phyloP scores from a whole-genome alignment of 495 filamentous ascomycete genomes.

The Sphaerosporella brunnea region DNA sequence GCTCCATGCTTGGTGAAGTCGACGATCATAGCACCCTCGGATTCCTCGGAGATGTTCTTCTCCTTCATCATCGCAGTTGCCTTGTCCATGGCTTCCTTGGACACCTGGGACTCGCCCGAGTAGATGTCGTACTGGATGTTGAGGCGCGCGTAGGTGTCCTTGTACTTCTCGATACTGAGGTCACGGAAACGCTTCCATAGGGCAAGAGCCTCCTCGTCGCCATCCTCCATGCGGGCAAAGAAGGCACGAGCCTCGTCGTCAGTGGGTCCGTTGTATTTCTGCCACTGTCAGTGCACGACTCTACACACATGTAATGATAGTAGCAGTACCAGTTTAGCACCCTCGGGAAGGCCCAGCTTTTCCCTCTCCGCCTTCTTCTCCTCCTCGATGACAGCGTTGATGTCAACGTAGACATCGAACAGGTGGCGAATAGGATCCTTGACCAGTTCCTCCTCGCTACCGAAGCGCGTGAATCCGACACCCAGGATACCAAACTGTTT shows the following conservation, averaged over 20 bases:
- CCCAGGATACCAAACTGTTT: slow-evolving; percentile 48
- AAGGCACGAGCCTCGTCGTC: slow-evolving; percentile 54
- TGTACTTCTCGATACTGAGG: slow-evolving; percentile 72
- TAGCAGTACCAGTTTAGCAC: too few species aligned
- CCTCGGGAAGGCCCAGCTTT: too few species aligned
- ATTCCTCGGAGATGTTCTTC: slow-evolving; percentile 56
- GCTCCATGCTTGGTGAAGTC: slow-evolving; percentile 61
- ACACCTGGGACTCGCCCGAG: slow-evolving; percentile 83
- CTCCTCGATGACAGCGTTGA: slow-evolving; percentile 38
- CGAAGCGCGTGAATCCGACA: slow-evolving; percentile 41
- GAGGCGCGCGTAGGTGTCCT: slow-evolving; percentile 60
- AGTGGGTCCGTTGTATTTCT: slow-evolving; percentile 27
- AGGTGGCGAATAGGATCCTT: slow-evolving; percentile 46
- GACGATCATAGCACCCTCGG: slow-evolving; percentile 74
- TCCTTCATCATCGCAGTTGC: slow-evolving; percentile 48
- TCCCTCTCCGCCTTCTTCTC: slow-evolving; percentile 38
- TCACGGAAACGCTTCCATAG: slow-evolving; percentile 80
- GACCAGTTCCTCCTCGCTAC: slow-evolving; percentile 38
- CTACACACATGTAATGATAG: too few species aligned
- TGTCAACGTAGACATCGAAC: slow-evolving; percentile 45
- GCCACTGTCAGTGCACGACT: too few species aligned
- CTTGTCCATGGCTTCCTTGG: slow-evolving; percentile 59
- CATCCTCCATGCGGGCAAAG: slow-evolving; percentile 83
- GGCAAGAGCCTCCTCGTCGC: slow-evolving; percentile 54
- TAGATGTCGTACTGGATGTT: slow-evolving; percentile 93